phyloP scores from a whole-genome alignment of 208 protist genomes.

The Vickermania spadyakhi region DNA sequence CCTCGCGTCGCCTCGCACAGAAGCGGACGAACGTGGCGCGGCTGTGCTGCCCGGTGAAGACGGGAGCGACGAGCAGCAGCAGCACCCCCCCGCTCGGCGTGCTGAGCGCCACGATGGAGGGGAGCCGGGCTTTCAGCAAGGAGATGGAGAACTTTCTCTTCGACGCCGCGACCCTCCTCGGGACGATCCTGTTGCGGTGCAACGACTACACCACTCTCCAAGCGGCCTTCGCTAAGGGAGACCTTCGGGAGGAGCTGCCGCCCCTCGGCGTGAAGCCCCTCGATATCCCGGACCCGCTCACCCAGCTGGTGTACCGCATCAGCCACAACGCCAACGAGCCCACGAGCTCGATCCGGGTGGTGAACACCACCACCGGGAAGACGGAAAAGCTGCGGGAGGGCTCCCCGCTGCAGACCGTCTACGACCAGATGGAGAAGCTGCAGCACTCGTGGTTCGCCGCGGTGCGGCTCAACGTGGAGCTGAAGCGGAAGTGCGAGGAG shows the following conservation, averaged over 20 bases:
- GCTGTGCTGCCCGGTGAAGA: conserved; percentile 7
- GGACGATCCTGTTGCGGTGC: conserved; percentile 9
- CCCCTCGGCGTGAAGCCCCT: not conserved
- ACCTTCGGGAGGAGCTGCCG: conserved; percentile 6
- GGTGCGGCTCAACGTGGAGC: conserved; percentile 19
- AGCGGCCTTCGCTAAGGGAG: conserved; percentile 12
- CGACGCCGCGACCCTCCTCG: conserved; percentile 8
- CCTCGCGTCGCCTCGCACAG: not conserved
- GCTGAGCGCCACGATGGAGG: conserved; percentile 2
- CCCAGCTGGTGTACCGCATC: conserved; percentile 18
- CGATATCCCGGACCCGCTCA: conserved; percentile 4
- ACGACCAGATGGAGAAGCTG: conserved; percentile 11
- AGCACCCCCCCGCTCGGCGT: conserved; percentile 4
- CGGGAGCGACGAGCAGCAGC: not conserved
- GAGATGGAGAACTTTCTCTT: conserved; percentile 18
- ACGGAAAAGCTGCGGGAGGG: conserved; percentile 15
- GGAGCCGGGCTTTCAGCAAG: conserved; percentile 1
- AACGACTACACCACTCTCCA: conserved; percentile 14
- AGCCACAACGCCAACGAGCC: not conserved
- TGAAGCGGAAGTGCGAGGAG: conserved; percentile 14
- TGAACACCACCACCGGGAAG: not conserved
- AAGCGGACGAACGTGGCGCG: not conserved
- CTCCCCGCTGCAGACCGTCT: conserved; percentile 10
- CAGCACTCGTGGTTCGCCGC: conserved; percentile 17
- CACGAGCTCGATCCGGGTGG: conserved; percentile 6